Base-by-base conservation (phyloP, 306 rosid genomes). In the Myrica gale region DNA sequence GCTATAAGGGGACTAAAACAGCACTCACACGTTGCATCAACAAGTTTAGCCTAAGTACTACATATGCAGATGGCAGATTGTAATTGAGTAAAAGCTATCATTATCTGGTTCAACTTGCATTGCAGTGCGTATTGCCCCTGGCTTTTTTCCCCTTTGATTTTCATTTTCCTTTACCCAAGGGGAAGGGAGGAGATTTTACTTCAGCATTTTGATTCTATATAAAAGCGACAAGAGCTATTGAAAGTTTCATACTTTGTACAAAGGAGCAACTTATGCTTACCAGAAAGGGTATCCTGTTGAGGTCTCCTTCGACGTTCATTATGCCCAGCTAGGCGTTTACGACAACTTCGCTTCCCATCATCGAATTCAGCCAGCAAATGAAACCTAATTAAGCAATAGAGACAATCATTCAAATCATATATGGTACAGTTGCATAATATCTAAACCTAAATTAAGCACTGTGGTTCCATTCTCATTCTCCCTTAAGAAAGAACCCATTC, bases 281-380 rank as follows among this genome's bases (percentile, higher is more conserved):
- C 77, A 79, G 88, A 77, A 68, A 86, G 75, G 76, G 84, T 80
- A 80, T 92, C 88, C 63, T 77, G 75, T 58, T 83, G 95, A 70
- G 92, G 89, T 79, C 88, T 92, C 85, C 97, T 87, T 72, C 97
- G 82, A 32, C 97, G 96, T 73, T 89, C 87, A 78, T 92, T 92
- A 73, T 92, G 97, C 78, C 96, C 97, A 13, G 96, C 97, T 55
- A 92, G 84, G 80, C 96, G 97, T 76, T 92, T 88, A 43, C 97
- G 93, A 77, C 97, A 92, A 71, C 97, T 92, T 73, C 96, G 97
- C 89, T 90, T 92, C 41, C 84, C 90, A 63, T 87, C 91, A 66
- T 92, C 97, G 47, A 92, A 92, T 79, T 90, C 97, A 46, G 82
- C 82, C 23, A 92, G 90, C 84, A 86, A 26, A 26, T 26, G 32